Conservation (phyloP, 495 filamentous ascomycete species). For the Staphylotrichum tortipilum region DNA sequence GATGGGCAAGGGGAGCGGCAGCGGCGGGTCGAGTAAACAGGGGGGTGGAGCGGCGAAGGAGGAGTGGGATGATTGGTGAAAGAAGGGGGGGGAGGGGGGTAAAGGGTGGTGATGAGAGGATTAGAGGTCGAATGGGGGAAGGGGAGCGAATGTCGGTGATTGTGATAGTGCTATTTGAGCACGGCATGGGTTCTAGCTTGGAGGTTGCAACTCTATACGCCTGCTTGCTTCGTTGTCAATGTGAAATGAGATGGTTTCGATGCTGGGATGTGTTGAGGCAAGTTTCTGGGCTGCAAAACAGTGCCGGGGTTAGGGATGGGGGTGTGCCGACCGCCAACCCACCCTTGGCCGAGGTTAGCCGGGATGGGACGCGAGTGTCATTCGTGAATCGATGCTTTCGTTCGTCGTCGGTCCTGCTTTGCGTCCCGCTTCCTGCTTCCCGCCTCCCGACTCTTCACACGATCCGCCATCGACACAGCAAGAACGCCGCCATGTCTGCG, state of each 20-base stretch:
- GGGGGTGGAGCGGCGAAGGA: slow-evolving; percentile 38
- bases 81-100: not conserved
- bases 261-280: too few species aligned
- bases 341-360: slow-evolving; percentile 31
- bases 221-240: too few species aligned
- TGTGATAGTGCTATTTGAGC: not conserved
- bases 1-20: slow-evolving; percentile 50
- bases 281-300: too few species aligned
- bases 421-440: slow-evolving; percentile 4
- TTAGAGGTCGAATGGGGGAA: not conserved
- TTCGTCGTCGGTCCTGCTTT: too few species aligned
- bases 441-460: too few species aligned
- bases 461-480: slow-evolving; percentile 21
- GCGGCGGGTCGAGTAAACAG: slow-evolving; percentile 18
- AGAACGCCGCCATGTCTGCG: slow-evolving; percentile 54
- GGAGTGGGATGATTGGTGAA: slow-evolving; percentile 60
- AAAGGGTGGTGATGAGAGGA: not conserved
- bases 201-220: too few species aligned
- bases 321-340: not conserved
- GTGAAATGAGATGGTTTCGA: too few species aligned
- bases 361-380: slow-evolving; percentile 14
- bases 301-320: slow-evolving; percentile 23
- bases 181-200: not conserved
- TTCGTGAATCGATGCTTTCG: too few species aligned
- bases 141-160: not conserved